Base-by-base conservation (phyloP, 208 protist species). In the Porcisia deanei region DNA sequence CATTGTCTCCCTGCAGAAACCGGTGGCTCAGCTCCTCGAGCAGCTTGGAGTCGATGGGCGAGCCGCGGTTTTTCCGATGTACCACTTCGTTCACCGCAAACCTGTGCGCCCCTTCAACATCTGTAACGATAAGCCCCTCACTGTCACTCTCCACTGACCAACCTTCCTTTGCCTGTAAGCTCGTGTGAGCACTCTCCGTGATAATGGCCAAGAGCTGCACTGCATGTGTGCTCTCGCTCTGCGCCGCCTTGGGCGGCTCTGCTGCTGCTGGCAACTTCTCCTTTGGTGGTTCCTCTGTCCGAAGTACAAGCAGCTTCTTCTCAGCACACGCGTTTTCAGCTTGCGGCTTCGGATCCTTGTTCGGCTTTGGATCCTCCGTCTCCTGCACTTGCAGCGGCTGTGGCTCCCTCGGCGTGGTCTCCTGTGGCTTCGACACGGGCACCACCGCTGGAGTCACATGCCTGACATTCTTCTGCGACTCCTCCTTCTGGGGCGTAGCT, bases 1-100 rank as follows among this genome's bases (percentile, higher is more conserved):
- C 76, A 79, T 91, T 91, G 69, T 88, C 63, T 43, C 89, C 87
- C 18, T 71, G 64, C 55, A 90, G 49, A 63, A 94, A 91, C 37
- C 72, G 64, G 58, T 75, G 71, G 43, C 80, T 73, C 39, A 87
- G 34, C 45, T 79, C 66, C 69, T 94, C 89, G 14, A 94, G 65
- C 57, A 79, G 43, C 1, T 34, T 55, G 12, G 86, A 86, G 52
- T 72, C 71, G 20, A 94, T 71, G 12, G 65, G 53, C 22, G 77
- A 59, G 65, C 68, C 76, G 73, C 82, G 75, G 58, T 71, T 78
- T 47, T 60, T 52, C 43, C 87, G 89, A 39, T 30, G 49, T 45
- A 88, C 76, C 49, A 89, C 69, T 76, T 94, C 85, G 64, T 91
- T 85, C 57, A 74, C 78, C 60, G 54, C 66, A 68, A 87, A 83